Conservation (phyloP, 306 rosid genomes). For the Nissolia schottii region DNA sequence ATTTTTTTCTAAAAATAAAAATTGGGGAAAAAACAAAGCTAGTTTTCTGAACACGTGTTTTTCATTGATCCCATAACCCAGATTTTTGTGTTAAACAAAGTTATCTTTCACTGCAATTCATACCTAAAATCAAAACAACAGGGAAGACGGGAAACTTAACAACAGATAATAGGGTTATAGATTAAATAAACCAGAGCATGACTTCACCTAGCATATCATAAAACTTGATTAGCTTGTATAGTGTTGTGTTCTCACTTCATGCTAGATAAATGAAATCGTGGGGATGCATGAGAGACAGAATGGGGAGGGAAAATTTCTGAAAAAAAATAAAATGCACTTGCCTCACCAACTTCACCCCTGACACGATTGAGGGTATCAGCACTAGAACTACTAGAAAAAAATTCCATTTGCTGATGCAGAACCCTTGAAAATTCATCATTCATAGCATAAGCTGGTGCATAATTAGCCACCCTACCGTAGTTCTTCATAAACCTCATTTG, state of each 20-base stretch:
- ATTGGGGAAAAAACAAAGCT: background rate
- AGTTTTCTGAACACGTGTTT: background rate
- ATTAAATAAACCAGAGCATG: background rate
- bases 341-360: constrained; percentile 96
- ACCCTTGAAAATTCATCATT: constrained; percentile 98
- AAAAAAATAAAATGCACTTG: constrained; percentile 41
- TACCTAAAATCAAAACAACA: background rate
- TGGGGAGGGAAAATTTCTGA: background rate
- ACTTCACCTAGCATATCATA: constrained; percentile 1
- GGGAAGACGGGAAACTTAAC: background rate
- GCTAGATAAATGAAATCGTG: constrained; percentile 6
- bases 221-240: background rate
- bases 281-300: constrained; percentile 10
- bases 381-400: constrained; percentile 74
- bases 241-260: background rate
- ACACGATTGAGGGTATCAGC: constrained; percentile 89
- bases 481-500: constrained; percentile 99
- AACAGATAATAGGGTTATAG: constrained; percentile 9
- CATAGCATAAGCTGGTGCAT: constrained; percentile 97
- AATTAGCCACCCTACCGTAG: constrained; percentile 77
- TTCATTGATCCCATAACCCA: background rate
- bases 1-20: background rate
- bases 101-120: background rate
- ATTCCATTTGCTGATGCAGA: constrained; percentile 97
- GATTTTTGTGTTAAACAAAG: background rate